Evolutionary conservation across 306 rosid genomes (phyloP).

Genomic region (Cicer pinnatifidum): DNA sequence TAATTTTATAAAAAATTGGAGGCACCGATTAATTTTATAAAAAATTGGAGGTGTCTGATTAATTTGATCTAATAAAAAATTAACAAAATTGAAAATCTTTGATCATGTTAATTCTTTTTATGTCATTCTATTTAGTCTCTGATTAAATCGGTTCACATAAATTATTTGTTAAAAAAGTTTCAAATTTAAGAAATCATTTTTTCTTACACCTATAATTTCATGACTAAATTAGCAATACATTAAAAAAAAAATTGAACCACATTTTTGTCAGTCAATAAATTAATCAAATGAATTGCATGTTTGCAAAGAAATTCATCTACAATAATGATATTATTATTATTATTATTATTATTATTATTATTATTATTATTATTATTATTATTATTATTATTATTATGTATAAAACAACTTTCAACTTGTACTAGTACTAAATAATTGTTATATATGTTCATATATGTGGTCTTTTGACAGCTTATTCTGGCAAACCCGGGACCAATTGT

Average conservation of each 20-base stretch:
- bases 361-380: not conserved
- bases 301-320: not conserved
- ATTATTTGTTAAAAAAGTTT: no score
- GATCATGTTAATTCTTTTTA: not conserved
- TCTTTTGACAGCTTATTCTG: constrained; percentile 53
- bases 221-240: no score
- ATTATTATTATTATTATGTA: not conserved
- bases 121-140: no score
- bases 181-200: no score
- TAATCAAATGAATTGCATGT: constrained; percentile 16
- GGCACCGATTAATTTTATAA: no score
- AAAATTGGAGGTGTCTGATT: no score
- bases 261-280: not conserved
- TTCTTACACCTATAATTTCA: no score
- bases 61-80: no score
- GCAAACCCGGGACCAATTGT: constrained; percentile 84
- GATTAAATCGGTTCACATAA: no score
- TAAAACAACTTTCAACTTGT: not conserved
- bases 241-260: no score
- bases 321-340: not conserved
- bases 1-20: no score
- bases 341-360: not conserved
- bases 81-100: not conserved
- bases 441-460: not conserved
- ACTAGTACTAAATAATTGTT: not conserved